A percentile compares a stretch with the other conserved stretches of the same genome.
phyloP scores from a whole-genome alignment of 805 yeast species.

The Lachancea sp. region DNA sequence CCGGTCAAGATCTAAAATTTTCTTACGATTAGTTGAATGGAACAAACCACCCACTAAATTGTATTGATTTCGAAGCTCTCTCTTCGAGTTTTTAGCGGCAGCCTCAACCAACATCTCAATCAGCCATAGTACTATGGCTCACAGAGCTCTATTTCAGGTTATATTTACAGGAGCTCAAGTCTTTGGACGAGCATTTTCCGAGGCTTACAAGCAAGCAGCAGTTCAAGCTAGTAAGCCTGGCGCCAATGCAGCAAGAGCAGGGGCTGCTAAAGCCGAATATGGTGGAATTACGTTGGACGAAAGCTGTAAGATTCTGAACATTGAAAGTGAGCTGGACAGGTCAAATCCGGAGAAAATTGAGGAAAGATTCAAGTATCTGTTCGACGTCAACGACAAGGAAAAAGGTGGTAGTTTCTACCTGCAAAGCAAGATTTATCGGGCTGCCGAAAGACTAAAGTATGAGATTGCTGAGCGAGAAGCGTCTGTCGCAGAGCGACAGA shows the following conservation, averaged over 20 bases:
- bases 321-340: constrained; percentile 53
- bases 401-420: constrained; percentile 94
- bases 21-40: neutral
- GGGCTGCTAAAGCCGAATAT: constrained; percentile 37
- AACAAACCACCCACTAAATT: too few species aligned
- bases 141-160: constrained; percentile 83
- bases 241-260: constrained; percentile 40
- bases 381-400: constrained; percentile 84
- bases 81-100: neutral
- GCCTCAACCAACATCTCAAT: neutral
- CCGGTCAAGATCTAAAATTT: neutral
- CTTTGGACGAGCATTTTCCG: constrained; percentile 92
- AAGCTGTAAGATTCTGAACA: constrained; percentile 82
- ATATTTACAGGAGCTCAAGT: constrained; percentile 92
- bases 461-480: constrained; percentile 44
- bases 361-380: constrained; percentile 71
- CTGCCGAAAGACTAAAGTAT: constrained; percentile 81
- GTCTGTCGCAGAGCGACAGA: constrained; percentile 1
- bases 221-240: constrained; percentile 79
- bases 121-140: constrained; percentile 50
- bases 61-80: too few species aligned
- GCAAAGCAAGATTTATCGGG: constrained; percentile 89
- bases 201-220: constrained; percentile 95
- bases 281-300: constrained; percentile 84
- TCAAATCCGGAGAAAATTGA: constrained; percentile 49